These are phyloP conservation scores for Phytopythium helicoides DNA, from an alignment of 352 stramenopile genomes.

Conservation along the genomic window DNA sequence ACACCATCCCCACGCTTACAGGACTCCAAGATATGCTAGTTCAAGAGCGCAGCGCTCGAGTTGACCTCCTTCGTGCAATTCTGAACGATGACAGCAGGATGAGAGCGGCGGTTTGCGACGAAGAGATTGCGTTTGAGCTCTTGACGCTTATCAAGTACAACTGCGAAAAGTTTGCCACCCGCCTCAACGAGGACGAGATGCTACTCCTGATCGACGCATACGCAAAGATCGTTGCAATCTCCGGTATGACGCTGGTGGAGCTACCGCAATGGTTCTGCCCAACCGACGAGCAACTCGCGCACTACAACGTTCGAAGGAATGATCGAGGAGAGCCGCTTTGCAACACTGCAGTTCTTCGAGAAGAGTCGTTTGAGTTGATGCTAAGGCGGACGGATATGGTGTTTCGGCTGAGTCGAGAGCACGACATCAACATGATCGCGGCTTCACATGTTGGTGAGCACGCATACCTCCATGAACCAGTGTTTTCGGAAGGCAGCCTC, in stretches of 20 bases:
- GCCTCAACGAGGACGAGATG: neutral
- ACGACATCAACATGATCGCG: neutral
- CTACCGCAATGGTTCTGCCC: neutral
- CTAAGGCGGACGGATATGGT: neutral
- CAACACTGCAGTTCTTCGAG: neutral
- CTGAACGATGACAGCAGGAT: neutral
- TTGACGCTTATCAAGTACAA: slow-evolving; percentile 1
- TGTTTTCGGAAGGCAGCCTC: neutral
- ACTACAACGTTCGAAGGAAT: neutral
- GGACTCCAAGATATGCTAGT: neutral
- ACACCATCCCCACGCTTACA: neutral
- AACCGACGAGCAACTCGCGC: neutral
- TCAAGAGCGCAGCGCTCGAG: neutral
- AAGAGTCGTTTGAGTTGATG: neutral
- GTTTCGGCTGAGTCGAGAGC: neutral
- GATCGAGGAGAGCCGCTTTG: neutral
- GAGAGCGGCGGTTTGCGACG: neutral
- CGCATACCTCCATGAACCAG: neutral
- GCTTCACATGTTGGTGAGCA: neutral
- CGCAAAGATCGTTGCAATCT: neutral
- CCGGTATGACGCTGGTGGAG: neutral
- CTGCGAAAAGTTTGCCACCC: neutral
- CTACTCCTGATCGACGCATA: neutral
- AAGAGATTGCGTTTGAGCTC: neutral
- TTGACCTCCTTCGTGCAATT: neutral